Conservation (phyloP, 148 eudicot genomes). For the Polygonum maritimum region DNA sequence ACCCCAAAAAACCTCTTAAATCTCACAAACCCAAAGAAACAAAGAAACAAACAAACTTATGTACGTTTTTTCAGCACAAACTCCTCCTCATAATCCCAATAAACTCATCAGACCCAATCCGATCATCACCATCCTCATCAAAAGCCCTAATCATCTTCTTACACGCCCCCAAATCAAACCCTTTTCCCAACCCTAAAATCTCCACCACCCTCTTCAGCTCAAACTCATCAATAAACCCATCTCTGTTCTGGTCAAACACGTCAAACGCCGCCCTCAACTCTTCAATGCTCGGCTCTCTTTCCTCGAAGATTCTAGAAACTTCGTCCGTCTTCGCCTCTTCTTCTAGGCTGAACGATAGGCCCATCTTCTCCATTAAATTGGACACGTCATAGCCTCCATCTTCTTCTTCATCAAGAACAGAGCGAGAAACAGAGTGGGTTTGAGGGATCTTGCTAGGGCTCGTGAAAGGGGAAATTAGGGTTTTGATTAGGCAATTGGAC, state of each 20-base stretch:
- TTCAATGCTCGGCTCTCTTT: constrained; percentile 41
- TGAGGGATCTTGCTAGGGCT: background rate
- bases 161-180: constrained; percentile 27
- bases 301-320: constrained; percentile 41
- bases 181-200: constrained; percentile 40
- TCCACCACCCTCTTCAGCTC: constrained; percentile 50
- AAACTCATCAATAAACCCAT: constrained; percentile 61
- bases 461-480: background rate
- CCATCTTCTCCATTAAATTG: constrained; percentile 36
- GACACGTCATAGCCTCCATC: constrained; percentile 25
- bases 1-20: background rate
- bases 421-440: background rate
- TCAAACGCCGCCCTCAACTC: constrained; percentile 55
- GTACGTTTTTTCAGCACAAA: background rate
- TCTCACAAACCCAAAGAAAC: background rate
- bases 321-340: constrained; percentile 15
- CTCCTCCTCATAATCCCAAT: constrained; percentile 23
- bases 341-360: constrained; percentile 21
- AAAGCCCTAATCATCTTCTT: constrained; percentile 39
- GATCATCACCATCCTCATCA: constrained; percentile 39
- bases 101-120: constrained; percentile 53
- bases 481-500: constrained; percentile 5
- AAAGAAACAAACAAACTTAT: background rate
- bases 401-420: constrained; percentile 1
- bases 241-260: constrained; percentile 57